A percentile compares a stretch with the other conserved stretches of the same genome.
Evolutionary conservation across 2,329 filamentous ascomycete species (phyloP).

Genomic region (Bipolaris sorokiniana): DNA sequence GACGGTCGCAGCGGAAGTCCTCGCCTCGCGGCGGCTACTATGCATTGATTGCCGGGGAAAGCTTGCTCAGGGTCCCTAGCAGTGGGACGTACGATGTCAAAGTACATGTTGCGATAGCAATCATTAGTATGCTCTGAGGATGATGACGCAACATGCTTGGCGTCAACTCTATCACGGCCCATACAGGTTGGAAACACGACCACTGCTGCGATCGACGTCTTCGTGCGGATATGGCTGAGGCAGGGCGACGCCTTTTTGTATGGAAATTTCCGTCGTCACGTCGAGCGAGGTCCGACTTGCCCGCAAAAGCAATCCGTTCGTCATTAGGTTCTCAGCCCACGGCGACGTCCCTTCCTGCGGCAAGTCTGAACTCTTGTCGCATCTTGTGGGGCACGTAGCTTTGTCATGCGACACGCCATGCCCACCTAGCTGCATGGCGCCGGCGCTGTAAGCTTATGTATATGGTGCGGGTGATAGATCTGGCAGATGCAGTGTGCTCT

Average conservation of each 20-base stretch:
- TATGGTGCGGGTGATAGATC: constrained; percentile 30
- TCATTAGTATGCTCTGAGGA: constrained; percentile 13
- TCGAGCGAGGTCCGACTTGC: constrained; percentile 13
- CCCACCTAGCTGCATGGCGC: constrained; percentile 22
- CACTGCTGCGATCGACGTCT: constrained; percentile 41
- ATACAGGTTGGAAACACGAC: constrained; percentile 19
- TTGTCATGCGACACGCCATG: constrained; percentile 23
- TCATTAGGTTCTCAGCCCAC: constrained; percentile 21
- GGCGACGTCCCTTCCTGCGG: constrained; percentile 19
- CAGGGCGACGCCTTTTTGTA: constrained; percentile 20
- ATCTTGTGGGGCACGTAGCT: constrained; percentile 25
- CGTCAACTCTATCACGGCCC: constrained; percentile 17
- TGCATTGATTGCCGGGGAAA: constrained; percentile 23
- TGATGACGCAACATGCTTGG: constrained; percentile 18
- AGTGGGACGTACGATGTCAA: background rate
- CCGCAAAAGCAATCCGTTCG: constrained; percentile 12
- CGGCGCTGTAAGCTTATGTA: constrained; percentile 24
- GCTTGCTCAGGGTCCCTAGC: constrained; percentile 22
- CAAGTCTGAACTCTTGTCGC: constrained; percentile 22
- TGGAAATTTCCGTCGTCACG: constrained; percentile 21
- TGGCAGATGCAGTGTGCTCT: constrained; percentile 33
- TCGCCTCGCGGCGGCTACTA: constrained; percentile 16
- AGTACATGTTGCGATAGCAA: constrained; percentile 16
- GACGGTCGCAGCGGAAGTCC: constrained; percentile 23
- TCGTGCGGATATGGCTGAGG: constrained; percentile 43